Percentiles rank a stretch among this genome's conserved stretches.
These are phyloP conservation scores for Dactylonectria estremocensis DNA, from an alignment of 2,329 filamentous ascomycete genomes.

Conservation along the genomic window DNA sequence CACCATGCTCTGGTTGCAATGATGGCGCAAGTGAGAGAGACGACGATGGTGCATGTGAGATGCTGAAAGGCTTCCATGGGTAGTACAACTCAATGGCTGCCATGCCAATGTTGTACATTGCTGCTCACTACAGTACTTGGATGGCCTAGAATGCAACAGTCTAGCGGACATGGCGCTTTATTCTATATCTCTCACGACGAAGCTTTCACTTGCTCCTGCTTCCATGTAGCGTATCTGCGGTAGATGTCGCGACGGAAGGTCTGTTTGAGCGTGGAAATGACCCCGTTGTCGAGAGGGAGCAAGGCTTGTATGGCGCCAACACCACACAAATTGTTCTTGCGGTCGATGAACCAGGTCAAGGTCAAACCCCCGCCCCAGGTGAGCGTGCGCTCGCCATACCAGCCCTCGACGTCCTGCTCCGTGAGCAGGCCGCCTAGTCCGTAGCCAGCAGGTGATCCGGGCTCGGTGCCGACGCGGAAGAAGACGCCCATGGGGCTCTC, in stretches of 20 bases:
- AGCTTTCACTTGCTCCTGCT: background rate
- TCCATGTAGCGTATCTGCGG: conserved; percentile 49
- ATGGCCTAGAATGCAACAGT: no score
- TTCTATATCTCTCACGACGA: no score
- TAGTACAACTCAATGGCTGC: no score
- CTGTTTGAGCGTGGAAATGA: conserved; percentile 56
- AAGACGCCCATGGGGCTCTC: conserved; percentile 51
- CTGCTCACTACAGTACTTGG: no score
- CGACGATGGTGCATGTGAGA: no score
- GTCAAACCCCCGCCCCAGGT: conserved; percentile 64
- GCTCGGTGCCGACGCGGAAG: conserved; percentile 54
- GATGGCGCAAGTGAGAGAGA: no score
- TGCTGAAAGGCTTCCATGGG: no score
- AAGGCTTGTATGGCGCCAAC: conserved; percentile 57
- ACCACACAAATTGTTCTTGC: conserved; percentile 61
- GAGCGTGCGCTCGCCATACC: conserved; percentile 60
- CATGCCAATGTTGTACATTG: no score
- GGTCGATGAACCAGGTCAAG: conserved; percentile 65
- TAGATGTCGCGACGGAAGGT: conserved; percentile 61
- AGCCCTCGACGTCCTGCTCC: conserved; percentile 58
- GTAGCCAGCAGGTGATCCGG: conserved; percentile 53
- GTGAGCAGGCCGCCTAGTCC: conserved; percentile 60
- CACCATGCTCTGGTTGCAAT: no score
- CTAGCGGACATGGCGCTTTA: no score
- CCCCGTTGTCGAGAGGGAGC: conserved; percentile 50